Evolutionary conservation across 73 alveolate genomes (phyloP), one percentile per base, ranked within the genome.

Genomic region (Tetrahymena elliotti): DNA sequence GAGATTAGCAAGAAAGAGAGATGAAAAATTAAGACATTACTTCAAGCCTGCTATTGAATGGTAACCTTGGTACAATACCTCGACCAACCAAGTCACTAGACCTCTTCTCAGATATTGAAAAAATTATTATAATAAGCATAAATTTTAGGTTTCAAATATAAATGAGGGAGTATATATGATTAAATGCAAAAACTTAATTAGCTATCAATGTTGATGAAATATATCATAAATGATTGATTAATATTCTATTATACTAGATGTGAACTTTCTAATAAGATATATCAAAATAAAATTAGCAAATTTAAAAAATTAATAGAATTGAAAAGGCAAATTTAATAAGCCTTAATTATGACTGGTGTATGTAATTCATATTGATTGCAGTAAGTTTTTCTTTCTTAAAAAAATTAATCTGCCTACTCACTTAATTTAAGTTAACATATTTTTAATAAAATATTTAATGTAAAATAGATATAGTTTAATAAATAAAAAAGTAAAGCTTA

Each of bases 1-100:
- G 47, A 84, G 95, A 84, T 35, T 88, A 84, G 83, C 93, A 33
- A 94, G 96, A 94, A 68, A 93, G 35, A 94, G 96, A 94, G 96
- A 94, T 52, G 83, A 38, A 82, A 94, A 88, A 37, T 47, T 84
- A 38, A 88, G 96, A 38, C 68, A 68, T 38, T 88, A 68, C 33
- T 94, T 52, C 93, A 40, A 84, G 39, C 93, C 83, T 41, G 95
- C 95, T 40, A 94, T 94, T 38, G 95, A 94, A 6, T 94, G 96
- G 96, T 92, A 94, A 52, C 96, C 96, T 6, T 37, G 88, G 52
- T 84, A 82, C 18, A 84, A 93, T 39, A 88, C 83, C 27, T 83
- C 92, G 47, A 83, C 93, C 92, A 34, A 39, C 41, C 1, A 33
- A 34, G 84, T 36, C 84, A 94, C 88, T 31, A 68, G 88, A 68